Evolutionary conservation across 1,139 yeast genomes (phyloP), one percentile per base, ranked within the genome.

Genomic region (Candida frijolesensis): DNA sequence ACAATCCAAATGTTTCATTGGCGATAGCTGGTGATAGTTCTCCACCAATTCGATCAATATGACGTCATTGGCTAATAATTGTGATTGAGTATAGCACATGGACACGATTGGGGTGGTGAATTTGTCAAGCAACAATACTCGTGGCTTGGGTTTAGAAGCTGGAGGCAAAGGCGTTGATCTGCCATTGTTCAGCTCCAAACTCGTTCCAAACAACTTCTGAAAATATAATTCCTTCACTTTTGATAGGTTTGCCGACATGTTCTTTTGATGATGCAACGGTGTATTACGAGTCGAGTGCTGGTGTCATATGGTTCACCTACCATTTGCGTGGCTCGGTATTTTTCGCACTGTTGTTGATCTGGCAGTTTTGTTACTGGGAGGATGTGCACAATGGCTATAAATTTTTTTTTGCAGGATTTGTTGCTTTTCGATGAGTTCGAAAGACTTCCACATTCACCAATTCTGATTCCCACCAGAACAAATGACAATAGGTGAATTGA

Each of bases 81-180:
- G 88, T 5, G 96, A 85, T 66, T 95, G 99, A 2, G 97, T 87
- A 42, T 96, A 83, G 57, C 88, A 83, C 80, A 94, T 79, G 14
- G 97, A 90, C 19, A 95, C 83, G 29, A 91, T 83, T 0, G 91
- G 79, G 14, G 96, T 88, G 47, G 99, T 94, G 57, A 78, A 76
- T 50, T 80, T 74, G 64, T 94, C 99, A 51, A 95, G 77, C 42
- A 94, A 74, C 37, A 94, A 74, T 33, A 92, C 96, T 55, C 83
- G 84, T 51, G 92, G 85, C 57, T 81, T 80, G 43, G 38, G 40
- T 14, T 38, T 49, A 25, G 29, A 9, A 25, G 4, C 22, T 4
- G 29, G 4, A 9, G 47, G 34, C 35, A 22, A 25, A 18, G 49
- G n/a, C 5, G 46, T 35, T 16, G 43, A 32, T 29, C 27, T 39